Conservation (phyloP, 2,329 filamentous ascomycete species). For the Periconia digitata region DNA sequence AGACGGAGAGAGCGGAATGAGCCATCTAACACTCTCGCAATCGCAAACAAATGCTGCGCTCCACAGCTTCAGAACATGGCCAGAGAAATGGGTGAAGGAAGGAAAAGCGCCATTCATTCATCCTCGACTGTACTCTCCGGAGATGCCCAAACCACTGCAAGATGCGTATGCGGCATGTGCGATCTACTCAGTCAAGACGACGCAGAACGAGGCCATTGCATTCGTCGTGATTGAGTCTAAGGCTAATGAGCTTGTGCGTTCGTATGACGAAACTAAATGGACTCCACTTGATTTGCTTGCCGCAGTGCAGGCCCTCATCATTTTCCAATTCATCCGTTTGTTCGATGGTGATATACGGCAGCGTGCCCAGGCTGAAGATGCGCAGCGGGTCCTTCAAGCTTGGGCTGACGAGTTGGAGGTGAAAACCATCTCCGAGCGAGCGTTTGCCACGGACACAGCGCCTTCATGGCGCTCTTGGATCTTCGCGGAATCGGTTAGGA, state of each 20-base stretch:
- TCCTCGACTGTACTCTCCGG: constrained; percentile 7
- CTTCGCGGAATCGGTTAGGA: constrained; percentile 33
- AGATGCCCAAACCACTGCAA: constrained; percentile 13
- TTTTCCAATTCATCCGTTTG: constrained; percentile 32
- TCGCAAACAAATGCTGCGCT: constrained; percentile 18
- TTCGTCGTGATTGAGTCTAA: constrained; percentile 13
- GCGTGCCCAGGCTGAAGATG: constrained; percentile 21
- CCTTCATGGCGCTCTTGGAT: constrained; percentile 33
- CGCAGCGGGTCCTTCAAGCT: constrained; percentile 18
- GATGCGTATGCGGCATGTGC: constrained; percentile 18
- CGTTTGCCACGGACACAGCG: constrained; percentile 13
- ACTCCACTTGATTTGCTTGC: constrained; percentile 12
- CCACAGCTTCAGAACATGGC: constrained; percentile 18
- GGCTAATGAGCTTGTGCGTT: constrained; percentile 11
- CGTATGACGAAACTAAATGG: constrained; percentile 1
- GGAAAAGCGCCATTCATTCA: constrained; percentile 18
- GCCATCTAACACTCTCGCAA: constrained; percentile 4
- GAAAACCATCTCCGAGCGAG: constrained; percentile 9
- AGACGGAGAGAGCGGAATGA: too few species aligned
- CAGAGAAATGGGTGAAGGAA: constrained; percentile 15
- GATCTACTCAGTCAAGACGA: constrained; percentile 11
- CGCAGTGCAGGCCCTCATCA: constrained; percentile 23
- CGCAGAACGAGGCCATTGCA: constrained; percentile 11
- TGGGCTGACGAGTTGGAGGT: constrained; percentile 23
- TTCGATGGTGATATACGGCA: constrained; percentile 29